Percentiles rank a stretch among this genome's conserved stretches.
Evolutionary conservation across 371 early-diverging fungal species (phyloP).

Genomic region (Basidiobolus meristosporus): DNA sequence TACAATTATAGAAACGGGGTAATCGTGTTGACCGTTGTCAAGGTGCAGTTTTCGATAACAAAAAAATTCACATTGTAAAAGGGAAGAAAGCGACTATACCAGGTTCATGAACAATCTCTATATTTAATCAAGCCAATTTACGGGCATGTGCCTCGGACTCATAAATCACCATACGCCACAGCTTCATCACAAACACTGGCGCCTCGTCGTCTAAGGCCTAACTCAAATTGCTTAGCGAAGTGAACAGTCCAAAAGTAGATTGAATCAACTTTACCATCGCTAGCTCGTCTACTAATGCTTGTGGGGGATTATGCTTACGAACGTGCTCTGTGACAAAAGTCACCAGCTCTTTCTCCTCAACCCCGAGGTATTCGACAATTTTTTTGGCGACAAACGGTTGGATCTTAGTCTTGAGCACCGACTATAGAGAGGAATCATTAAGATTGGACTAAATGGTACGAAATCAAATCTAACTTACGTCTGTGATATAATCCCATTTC

Average conservation of each 20-base stretch:
- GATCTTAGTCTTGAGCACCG: slow-evolving; percentile 36
- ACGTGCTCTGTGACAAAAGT: slow-evolving; percentile 48
- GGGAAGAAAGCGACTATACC: no score
- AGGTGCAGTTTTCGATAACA: no score
- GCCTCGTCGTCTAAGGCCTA: slow-evolving; percentile 72
- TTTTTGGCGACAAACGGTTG: slow-evolving; percentile 55
- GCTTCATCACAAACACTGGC: slow-evolving; percentile 54
- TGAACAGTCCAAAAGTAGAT: background rate
- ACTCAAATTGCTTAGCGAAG: background rate
- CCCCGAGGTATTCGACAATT: slow-evolving; percentile 51
- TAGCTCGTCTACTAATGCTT: slow-evolving; percentile 41
- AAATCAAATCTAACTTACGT: slow-evolving; percentile 21
- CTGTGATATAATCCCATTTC: slow-evolving; percentile 55
- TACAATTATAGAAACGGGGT: no score
- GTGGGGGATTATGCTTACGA: slow-evolving; percentile 23
- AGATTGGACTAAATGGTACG: no score
- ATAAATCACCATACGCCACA: slow-evolving; percentile 71
- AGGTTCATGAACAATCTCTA: no score
- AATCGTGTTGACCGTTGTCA: no score
- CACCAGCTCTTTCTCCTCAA: slow-evolving; percentile 47
- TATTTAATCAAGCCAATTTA: slow-evolving; percentile 6
- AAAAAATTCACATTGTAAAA: no score
- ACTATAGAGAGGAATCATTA: slow-evolving; percentile 9
- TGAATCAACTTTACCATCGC: slow-evolving; percentile 21
- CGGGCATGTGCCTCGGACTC: slow-evolving; percentile 53